Percentiles rank a stretch among this genome's conserved stretches.
These are phyloP conservation scores for Penicillium sp. DNA, from an alignment of 2,329 filamentous ascomycete species.

Conservation along the genomic window DNA sequence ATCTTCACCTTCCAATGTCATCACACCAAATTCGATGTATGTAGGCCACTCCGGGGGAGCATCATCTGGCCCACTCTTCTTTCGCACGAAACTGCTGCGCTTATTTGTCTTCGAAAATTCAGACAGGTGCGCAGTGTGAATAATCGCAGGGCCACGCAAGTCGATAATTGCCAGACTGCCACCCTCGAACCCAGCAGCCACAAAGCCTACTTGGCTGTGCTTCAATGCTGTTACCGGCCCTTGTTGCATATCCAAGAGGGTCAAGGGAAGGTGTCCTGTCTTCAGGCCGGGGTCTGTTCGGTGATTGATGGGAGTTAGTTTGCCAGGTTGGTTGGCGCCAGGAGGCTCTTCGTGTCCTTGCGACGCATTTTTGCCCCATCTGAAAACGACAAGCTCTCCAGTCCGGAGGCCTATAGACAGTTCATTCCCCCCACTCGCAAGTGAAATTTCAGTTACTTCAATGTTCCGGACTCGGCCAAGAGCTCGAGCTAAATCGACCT, in stretches of 20 bases:
- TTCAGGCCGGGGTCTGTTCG: slow-evolving; percentile 74
- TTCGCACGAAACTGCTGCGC: slow-evolving; percentile 67
- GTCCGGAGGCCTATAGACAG: slow-evolving; percentile 78
- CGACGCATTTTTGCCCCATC: slow-evolving; percentile 81
- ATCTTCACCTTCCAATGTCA: slow-evolving; percentile 90
- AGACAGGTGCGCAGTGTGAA: slow-evolving; percentile 72
- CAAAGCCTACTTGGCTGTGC: slow-evolving; percentile 90
- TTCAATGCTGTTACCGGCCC: slow-evolving; percentile 79
- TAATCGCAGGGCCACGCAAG: slow-evolving; percentile 81
- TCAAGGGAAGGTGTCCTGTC: slow-evolving; percentile 78
- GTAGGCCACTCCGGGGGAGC: slow-evolving; percentile 73
- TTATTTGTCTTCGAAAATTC: slow-evolving; percentile 80
- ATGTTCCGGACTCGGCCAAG: slow-evolving; percentile 78
- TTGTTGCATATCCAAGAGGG: slow-evolving; percentile 80
- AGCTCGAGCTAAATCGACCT: slow-evolving; percentile 84
- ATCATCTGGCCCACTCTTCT: slow-evolving; percentile 55
- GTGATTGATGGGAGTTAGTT: slow-evolving; percentile 73
- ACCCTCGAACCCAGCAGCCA: slow-evolving; percentile 81
- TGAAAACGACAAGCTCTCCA: slow-evolving; percentile 85
- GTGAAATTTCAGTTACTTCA: slow-evolving; percentile 76
- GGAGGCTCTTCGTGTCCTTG: slow-evolving; percentile 66
- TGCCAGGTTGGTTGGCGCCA: slow-evolving; percentile 63
- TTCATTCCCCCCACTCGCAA: slow-evolving; percentile 81
- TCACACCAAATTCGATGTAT: slow-evolving; percentile 84
- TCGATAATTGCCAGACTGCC: slow-evolving; percentile 84